Base-by-base conservation (phyloP, 2,329 filamentous ascomycete species). In the Aphanocladium album region DNA sequence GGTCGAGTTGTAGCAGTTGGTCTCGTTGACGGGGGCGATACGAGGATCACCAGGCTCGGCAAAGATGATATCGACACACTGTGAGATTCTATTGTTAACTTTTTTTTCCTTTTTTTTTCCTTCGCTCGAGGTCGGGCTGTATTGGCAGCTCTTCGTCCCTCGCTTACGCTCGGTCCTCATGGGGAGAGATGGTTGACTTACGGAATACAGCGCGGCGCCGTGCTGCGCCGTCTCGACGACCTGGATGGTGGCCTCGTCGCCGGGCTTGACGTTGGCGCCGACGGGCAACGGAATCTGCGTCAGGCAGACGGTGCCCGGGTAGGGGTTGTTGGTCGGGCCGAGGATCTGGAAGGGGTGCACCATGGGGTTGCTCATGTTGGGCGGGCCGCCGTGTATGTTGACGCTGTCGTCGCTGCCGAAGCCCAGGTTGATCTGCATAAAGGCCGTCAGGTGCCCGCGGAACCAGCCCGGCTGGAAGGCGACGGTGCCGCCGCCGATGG, bases 41-140 rank as follows among this genome's bases (percentile, higher is more conserved):
- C 76, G 77, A 43, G 75, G 64, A 71, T 96, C 89, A 68, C 85
- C 78, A 25, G 90, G 89, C 1, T 92, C 89, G 52, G 88, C 90
- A 68, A 98, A 96, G 51, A 89, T 93, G 69, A 98, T 96, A 71
- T 98, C 93, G 67, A 96, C 93, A 72, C 95, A 98, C 91, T 96
- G 33, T 5, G 9, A 5, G 5, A 30, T 30, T 30, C 16, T 16
- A 19, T 17, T 33, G 45, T 56, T 30, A n/a, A 16, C 54, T 19
- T 14, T 49, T 12, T 12, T 47, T 51, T 8, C 23, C 37, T 45
- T 46, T 14, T 55, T 62, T 19, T 19, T 19, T 37, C 25, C 46
- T 49, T 30, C 21, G 21, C 46, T 49, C 35, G 35, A 39, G 11
- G 11, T 16, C 11, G 35, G 41, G 45, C 3, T n/a, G n/a, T n/a